These are phyloP conservation scores for Theobroma grandiflorum DNA, from an alignment of 441 rosid genomes.

Conservation along the genomic window DNA sequence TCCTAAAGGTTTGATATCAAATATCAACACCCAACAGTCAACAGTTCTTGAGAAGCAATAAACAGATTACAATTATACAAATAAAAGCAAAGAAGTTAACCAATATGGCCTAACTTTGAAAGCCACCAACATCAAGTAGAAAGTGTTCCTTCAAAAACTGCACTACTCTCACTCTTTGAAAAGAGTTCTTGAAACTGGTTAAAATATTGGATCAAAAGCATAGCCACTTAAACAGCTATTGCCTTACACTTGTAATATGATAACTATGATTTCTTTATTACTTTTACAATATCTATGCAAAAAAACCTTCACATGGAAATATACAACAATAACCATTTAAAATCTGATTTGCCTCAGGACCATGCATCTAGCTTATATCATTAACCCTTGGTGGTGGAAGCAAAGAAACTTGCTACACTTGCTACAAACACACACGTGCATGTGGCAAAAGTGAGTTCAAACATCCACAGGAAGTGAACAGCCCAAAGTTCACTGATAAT, in stretches of 20 bases:
- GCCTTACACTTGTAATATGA: neutral
- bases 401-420: neutral
- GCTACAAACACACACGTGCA: neutral
- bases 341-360: neutral
- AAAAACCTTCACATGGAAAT: neutral
- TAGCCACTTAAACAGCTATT: neutral
- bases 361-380: neutral
- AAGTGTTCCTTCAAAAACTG: slow-evolving; percentile 8
- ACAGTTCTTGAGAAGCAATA: slow-evolving; percentile 5
- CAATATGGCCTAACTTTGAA: neutral
- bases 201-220: slow-evolving; percentile 8
- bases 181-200: neutral
- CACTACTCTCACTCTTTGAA: neutral
- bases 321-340: neutral
- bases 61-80: neutral
- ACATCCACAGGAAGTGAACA: neutral
- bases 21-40: neutral
- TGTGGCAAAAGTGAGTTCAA: neutral
- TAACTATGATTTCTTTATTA: neutral
- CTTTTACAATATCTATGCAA: neutral
- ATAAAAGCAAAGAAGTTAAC: neutral
- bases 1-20: neutral
- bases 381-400: neutral
- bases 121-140: neutral
- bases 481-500: neutral